Base-by-base conservation (phyloP, 2,329 filamentous ascomycete genomes). In the Sporothrix pallida region DNA sequence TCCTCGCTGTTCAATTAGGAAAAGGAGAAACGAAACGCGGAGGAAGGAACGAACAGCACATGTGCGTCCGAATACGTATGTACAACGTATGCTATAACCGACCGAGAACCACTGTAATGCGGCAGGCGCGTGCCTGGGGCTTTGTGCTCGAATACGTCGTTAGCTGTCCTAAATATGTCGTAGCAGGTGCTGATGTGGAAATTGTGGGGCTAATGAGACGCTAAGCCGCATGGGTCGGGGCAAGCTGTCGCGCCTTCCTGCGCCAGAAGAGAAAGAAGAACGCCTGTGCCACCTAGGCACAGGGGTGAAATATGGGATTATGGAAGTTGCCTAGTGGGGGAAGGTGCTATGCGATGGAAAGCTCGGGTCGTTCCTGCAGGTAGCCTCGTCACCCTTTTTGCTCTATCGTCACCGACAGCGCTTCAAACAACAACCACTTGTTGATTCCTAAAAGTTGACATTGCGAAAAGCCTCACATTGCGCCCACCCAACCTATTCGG, bases 351-450 rank as follows among this genome's bases (percentile, higher is more conserved):
- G 37, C 62, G 50, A 58, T 23, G 31, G 52, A 23, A 37, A 67
- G 48, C 60, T 73, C 26, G 42, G 44, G 58, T 42, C 37, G 72
- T 73, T 73, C 71, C 71, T 75, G 72, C 72, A 75, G 72, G 72
- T 60, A 76, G 75, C 75, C 73, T 76, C 70, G 73, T 72, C 73
- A 56, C 65, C 70, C 65, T 62, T 67, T 62, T 65, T 50, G 46
- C 20, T 26, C 62, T 31, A 72, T 58, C 50, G 31, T 12, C 17
- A n/a, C 52, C 50, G 42, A 50, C 58, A 65, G 62, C 62, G 42
- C 42, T 48, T 48, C n/a, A 48, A 5, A 37, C 42, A 15, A 12
- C 62, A 46, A 44, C 20, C 62, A 44, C 48, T 17, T 17, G 37
- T 50, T 44, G 50, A 54, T 60, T 58, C 68, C 52, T n/a, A 23